Base-by-base conservation (phyloP, 371 early-diverging fungal species). In the Smittium culicis region DNA sequence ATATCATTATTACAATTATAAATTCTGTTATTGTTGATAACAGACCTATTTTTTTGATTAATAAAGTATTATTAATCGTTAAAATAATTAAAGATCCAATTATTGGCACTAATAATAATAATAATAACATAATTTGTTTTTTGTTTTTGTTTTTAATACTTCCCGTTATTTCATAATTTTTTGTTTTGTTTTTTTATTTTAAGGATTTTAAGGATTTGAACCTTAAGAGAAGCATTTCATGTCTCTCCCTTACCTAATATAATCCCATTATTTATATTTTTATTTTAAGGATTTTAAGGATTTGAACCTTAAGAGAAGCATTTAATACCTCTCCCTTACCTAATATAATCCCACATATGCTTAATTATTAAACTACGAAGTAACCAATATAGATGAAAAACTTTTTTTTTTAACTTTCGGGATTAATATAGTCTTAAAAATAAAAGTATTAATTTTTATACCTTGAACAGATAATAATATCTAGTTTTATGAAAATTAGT, bases 1-100 rank as follows among this genome's bases (percentile, higher is more conserved):
- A 77, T 63, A 81, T 68, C 66, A 81, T 68, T 72, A 83, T 74
- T 67, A 77, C 78, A 71, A 82, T 64, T 59, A 82, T 61, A 61
- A 82, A 80, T 71, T 77, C 82, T 73, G 77, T 66, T 65, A 81
- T 69, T 56, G 69, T 66, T 64, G 67, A 63, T 29, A 32, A 67
- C 68, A 74, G 73, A 65, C 70, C 74, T 68, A 74, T 73, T 66
- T 56, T 65, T 74, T 73, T 74, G 67, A 74, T 74, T 68, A 69
- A 70, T 69, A 70, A 72, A 63, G 72, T 67, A 54, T 69, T 61
- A 66, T 56, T 68, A 63, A 63, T 68, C 64, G 67, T 34, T 71
- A 68, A 55, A 61, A 68, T 30, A 68, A 59, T 64, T 68, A 68
- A 59, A 61, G 64, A 30, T 34, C 45, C 54, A 54, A 61, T 34